Percentiles rank a stretch among this genome's conserved stretches.
These are phyloP conservation scores for Fraxinus americana DNA, from an alignment of 257 asterid species.

Conservation along the genomic window DNA sequence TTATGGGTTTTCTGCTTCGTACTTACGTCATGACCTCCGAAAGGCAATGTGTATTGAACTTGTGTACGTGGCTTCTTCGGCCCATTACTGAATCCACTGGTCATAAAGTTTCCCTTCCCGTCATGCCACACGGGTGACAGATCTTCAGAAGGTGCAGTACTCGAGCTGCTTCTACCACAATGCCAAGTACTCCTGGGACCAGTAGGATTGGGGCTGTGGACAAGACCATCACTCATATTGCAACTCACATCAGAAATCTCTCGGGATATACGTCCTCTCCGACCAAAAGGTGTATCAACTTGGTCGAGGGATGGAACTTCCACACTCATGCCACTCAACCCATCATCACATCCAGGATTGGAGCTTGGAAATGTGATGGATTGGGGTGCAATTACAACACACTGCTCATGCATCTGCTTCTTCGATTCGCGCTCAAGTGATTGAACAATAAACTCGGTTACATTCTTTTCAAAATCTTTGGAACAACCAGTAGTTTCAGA, in stretches of 20 bases:
- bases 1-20: conserved; percentile 54
- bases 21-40: conserved; percentile 52
- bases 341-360: conserved; percentile 32
- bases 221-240: conserved; percentile 41
- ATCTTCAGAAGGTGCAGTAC: conserved; percentile 56
- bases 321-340: conserved; percentile 45
- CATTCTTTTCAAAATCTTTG: conserved; percentile 26
- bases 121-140: conserved; percentile 61
- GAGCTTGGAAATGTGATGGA: conserved; percentile 34
- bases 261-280: conserved; percentile 31
- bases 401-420: conserved; percentile 31
- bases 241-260: conserved; percentile 49
- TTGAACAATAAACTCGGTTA: conserved; percentile 25
- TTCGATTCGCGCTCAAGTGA: conserved; percentile 26
- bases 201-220: conserved; percentile 41
- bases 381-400: conserved; percentile 32
- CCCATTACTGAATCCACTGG: conserved; percentile 67
- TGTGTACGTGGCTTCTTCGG: conserved; percentile 94
- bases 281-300: conserved; percentile 39
- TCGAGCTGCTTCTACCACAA: conserved; percentile 48
- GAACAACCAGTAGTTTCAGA: conserved; percentile 21
- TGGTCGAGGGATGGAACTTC: conserved; percentile 60
- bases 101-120: conserved; percentile 49
- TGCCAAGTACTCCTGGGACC: conserved; percentile 46
- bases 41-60: conserved; percentile 85